Conservation (phyloP, 192 early-diverging fungal species). For the Rhizophlyctis rosea region DNA sequence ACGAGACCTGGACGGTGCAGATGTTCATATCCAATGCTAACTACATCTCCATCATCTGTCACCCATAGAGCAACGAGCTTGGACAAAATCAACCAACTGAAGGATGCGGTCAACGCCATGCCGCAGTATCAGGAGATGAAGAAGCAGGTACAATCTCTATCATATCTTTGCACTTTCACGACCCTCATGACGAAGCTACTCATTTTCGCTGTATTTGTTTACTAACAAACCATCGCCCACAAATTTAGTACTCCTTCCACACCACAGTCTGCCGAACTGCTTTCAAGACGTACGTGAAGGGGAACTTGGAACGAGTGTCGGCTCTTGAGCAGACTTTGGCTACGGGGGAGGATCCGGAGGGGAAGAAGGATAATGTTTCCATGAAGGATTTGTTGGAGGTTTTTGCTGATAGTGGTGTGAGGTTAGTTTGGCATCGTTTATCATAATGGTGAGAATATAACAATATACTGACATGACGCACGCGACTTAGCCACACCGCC, state of each 20-base stretch:
- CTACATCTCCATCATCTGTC: no score
- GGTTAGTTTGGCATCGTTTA: not conserved
- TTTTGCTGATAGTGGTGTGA: slow-evolving; percentile 50
- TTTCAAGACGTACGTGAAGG: slow-evolving; percentile 61
- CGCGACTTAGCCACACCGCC: slow-evolving; percentile 52
- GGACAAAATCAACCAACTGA: slow-evolving; percentile 57
- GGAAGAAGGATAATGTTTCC: slow-evolving; percentile 49
- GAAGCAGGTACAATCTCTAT: slow-evolving; percentile 23
- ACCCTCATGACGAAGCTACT: not conserved
- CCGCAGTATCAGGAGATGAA: slow-evolving; percentile 81
- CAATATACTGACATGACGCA: not conserved
- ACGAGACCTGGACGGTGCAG: no score
- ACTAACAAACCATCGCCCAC: no score
- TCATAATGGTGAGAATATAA: not conserved
- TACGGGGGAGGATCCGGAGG: slow-evolving; percentile 69
- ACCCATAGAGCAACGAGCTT: slow-evolving; percentile 9
- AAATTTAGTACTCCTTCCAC: slow-evolving; percentile 71
- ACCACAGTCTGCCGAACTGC: slow-evolving; percentile 69
- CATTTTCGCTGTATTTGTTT: no score
- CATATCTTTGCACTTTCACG: not conserved
- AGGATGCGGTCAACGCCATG: slow-evolving; percentile 74
- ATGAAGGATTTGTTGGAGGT: slow-evolving; percentile 61
- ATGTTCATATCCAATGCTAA: no score
- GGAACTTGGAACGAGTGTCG: slow-evolving; percentile 57
- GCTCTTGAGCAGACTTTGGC: slow-evolving; percentile 72